These are phyloP conservation scores for Colletotrichum tofieldiae DNA, from an alignment of 2,329 filamentous ascomycete species.

Conservation along the genomic window DNA sequence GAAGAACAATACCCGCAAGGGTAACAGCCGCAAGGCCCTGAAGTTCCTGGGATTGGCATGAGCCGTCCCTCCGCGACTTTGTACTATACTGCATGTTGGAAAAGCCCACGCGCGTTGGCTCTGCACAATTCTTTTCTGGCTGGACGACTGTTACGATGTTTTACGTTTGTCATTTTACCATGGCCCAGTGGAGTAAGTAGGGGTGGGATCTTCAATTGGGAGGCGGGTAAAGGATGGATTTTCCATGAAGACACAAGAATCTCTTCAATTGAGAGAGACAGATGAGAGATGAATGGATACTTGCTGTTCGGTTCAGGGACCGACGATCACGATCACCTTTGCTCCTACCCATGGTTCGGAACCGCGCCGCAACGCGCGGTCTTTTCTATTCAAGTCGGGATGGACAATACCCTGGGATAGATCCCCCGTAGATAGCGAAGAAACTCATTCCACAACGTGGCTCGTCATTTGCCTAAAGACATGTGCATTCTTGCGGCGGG, in stretches of 20 bases:
- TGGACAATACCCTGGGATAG: conserved; percentile 29
- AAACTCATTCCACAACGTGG: not conserved
- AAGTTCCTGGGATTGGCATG: conserved; percentile 67
- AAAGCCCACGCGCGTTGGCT: not conserved
- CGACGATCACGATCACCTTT: not conserved
- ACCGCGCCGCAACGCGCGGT: not conserved
- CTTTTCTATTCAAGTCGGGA: not conserved
- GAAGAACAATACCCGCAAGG: conserved; percentile 54
- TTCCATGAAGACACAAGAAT: not conserved
- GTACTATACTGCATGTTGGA: not conserved
- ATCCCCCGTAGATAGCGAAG: conserved; percentile 3
- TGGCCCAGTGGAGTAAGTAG: not conserved
- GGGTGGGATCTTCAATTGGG: not conserved
- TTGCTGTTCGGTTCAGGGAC: not conserved
- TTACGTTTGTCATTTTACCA: not conserved
- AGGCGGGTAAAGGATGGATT: not conserved
- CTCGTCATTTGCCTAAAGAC: not conserved
- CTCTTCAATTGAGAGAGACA: not conserved
- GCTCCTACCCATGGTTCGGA: not conserved
- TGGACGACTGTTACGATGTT: conserved; percentile 17
- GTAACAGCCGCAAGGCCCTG: conserved; percentile 66
- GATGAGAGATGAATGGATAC: not conserved
- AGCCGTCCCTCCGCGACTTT: not conserved
- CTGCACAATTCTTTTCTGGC: not conserved
- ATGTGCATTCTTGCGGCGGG: too few relatives aligned